These are phyloP conservation scores for Allantophomopsis lycopodina DNA, from an alignment of 2,329 filamentous ascomycete species.

Conservation along the genomic window DNA sequence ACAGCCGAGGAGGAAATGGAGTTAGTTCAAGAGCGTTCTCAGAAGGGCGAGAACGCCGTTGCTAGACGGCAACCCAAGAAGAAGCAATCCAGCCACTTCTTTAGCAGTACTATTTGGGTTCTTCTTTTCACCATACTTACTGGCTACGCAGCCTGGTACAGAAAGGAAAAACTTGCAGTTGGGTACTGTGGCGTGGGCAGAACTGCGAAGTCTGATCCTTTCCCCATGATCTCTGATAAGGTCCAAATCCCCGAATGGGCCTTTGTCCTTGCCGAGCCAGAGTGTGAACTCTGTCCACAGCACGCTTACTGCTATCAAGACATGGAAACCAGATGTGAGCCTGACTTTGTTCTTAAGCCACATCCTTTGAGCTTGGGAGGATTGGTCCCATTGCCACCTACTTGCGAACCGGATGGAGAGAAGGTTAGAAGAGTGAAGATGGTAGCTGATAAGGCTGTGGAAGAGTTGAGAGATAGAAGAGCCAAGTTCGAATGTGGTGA, in stretches of 20 bases:
- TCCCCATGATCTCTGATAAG: slow-evolving; percentile 26
- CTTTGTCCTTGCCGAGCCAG: slow-evolving; percentile 54
- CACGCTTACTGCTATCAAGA: slow-evolving; percentile 82
- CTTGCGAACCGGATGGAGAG: slow-evolving; percentile 88
- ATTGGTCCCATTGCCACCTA: slow-evolving; percentile 71
- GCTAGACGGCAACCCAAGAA: slow-evolving; percentile 24
- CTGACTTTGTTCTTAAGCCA: slow-evolving; percentile 71
- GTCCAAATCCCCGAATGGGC: slow-evolving; percentile 59
- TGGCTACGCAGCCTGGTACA: slow-evolving; percentile 70
- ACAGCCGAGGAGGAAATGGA: slow-evolving; percentile 82
- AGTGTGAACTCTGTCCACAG: slow-evolving; percentile 79
- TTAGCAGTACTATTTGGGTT: slow-evolving; percentile 55
- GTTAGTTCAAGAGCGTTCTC: slow-evolving; percentile 54
- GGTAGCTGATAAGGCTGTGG: slow-evolving; percentile 77
- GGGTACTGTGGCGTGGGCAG: slow-evolving; percentile 86
- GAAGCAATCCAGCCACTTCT: slow-evolving; percentile 30
- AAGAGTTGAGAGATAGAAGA: slow-evolving; percentile 71
- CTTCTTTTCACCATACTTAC: slow-evolving; percentile 56
- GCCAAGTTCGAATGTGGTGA: slow-evolving; percentile 88
- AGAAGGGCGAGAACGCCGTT: slow-evolving; percentile 32
- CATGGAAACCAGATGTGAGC: slow-evolving; percentile 67
- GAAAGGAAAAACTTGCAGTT: slow-evolving; percentile 90
- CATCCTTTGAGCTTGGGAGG: slow-evolving; percentile 78
- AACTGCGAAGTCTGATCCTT: slow-evolving; percentile 27
- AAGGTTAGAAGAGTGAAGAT: slow-evolving; percentile 78